phyloP scores from a whole-genome alignment of 176 grass and related monocot species.

The Typha latifolia region DNA sequence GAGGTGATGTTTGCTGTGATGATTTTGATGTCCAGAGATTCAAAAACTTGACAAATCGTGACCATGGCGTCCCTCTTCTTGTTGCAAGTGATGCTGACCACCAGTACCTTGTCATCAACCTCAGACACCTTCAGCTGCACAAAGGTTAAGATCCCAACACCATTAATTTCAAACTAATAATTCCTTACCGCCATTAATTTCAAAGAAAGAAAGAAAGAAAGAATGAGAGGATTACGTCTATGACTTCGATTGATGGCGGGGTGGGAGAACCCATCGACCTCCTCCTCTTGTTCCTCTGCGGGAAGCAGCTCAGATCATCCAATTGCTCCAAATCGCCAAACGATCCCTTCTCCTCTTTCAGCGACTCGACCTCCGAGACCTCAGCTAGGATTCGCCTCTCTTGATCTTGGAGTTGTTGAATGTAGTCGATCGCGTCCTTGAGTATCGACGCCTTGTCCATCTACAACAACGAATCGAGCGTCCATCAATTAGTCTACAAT shows the following conservation, averaged over 20 bases:
- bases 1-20: slow-evolving; percentile 67
- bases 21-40: slow-evolving; percentile 54
- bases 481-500: no score
- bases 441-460: slow-evolving; percentile 97
- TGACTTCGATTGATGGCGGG: slow-evolving; percentile 37
- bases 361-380: slow-evolving; percentile 26
- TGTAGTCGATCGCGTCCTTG: slow-evolving; percentile 88
- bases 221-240: slow-evolving; percentile 32
- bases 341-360: not conserved
- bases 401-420: slow-evolving; percentile 64
- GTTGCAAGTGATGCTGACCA: slow-evolving; percentile 58
- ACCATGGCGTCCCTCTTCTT: slow-evolving; percentile 62
- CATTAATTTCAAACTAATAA: not conserved
- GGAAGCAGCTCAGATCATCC: not conserved
- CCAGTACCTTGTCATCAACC: slow-evolving; percentile 42
- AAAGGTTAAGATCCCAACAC: not conserved
- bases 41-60: slow-evolving; percentile 51
- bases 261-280: not conserved
- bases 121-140: slow-evolving; percentile 63
- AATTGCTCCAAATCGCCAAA: not conserved
- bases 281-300: slow-evolving; percentile 24
- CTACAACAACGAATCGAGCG: slow-evolving; percentile 11
- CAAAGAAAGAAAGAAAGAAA: not conserved
- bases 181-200: no score
- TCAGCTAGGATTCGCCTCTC: slow-evolving; percentile 43